Evolutionary conservation across 1,139 yeast genomes (phyloP), one percentile per base, ranked within the genome.

Genomic region (Pichia sp.): DNA sequence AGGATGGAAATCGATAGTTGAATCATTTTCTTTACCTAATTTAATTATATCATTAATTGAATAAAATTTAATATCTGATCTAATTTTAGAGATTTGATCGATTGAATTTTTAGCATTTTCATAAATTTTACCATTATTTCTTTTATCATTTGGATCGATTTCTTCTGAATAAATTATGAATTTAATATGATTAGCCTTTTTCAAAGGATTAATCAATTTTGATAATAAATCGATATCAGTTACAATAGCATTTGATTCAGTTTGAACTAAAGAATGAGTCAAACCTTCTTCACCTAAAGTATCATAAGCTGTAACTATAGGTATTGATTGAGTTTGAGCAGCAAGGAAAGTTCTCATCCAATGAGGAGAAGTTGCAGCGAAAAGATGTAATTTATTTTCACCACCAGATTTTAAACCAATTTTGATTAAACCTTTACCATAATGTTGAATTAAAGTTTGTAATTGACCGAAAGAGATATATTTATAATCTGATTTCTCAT

Each of bases 301-400:
- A 62, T 91, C 99, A 63, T 91, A 91, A 31, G 98, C 97, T 23
- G 99, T 93, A 35, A 88, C 98, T 47, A 84, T 74, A 20, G 97
- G 85, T 47, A 93, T 79, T 40, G 76, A 66, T 63, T 88, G 95
- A 45, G 86, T 67, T 54, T 77, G 74, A 40, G 84, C 72, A 14
- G 89, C 95, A 51, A 88, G 63, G 51, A 81, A 91, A 32, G 86
- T 74, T 64, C 85, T 85, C 83, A 91, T 74, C 98, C 98, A 91
- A 58, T 76, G 77, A 42, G 77, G 83, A 26, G 95, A 82, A 22
- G 96, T 82, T 26, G 84, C 65, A 28, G 96, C 96, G 64, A 80
- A 93, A 42, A 91, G 72, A 62, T 89, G 96, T 53, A 89, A 61
- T 54, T 75, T 77, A 52, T 81, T 79, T 35, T 65, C 64, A 52